These are phyloP conservation scores for Tricholoma matsutake DNA, from an alignment of 768 basidiomycete species.

Conservation along the genomic window DNA sequence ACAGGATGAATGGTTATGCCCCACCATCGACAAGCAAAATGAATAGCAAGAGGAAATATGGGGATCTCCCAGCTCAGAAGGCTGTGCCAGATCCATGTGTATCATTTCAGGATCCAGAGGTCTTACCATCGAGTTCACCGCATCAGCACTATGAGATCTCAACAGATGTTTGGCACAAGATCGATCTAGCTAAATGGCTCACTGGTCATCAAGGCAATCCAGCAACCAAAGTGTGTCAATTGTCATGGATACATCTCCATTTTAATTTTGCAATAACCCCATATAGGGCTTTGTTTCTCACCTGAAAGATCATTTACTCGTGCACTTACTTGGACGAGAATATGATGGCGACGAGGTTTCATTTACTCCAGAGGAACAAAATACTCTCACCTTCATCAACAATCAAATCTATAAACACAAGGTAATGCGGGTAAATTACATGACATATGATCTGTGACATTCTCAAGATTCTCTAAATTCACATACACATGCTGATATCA, in stretches of 20 bases:
- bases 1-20: background rate
- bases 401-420: constrained; percentile 29
- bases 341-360: constrained; percentile 15
- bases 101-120: background rate
- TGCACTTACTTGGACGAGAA: constrained; percentile 14
- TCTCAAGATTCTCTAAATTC: constrained; percentile 37
- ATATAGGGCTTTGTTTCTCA: constrained; percentile 22
- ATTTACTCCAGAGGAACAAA: constrained; percentile 13
- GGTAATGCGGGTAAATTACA: constrained; percentile 35
- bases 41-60: background rate
- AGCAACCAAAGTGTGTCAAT: background rate
- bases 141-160: background rate
- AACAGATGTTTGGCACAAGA: background rate
- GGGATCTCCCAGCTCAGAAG: background rate
- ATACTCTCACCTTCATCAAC: constrained; percentile 16
- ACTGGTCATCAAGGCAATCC: background rate
- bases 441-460: constrained; percentile 36
- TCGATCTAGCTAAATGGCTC: background rate
- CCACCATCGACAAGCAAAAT: background rate
- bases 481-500: constrained; percentile 28
- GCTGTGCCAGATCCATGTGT: background rate
- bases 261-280: background rate
- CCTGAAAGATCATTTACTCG: constrained; percentile 28
- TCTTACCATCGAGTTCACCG: background rate
- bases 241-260: background rate